These are phyloP conservation scores for Nectriaceae sp. DNA, from an alignment of 2,329 filamentous ascomycete species.

Conservation along the genomic window DNA sequence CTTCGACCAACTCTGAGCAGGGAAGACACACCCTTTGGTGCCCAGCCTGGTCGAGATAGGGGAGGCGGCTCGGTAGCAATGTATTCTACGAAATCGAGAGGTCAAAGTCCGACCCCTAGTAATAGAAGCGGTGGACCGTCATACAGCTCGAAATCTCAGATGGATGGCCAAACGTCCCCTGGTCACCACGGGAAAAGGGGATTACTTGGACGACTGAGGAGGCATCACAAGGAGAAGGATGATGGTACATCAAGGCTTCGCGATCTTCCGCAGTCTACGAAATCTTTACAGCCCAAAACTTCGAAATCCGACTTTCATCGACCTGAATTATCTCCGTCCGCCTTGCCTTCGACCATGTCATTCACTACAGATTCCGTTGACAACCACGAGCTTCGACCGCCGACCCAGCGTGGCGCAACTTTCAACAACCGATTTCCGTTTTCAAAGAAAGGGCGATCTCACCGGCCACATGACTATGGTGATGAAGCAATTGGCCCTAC, in stretches of 20 bases:
- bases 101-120: constrained; percentile 82
- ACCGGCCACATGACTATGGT: constrained; percentile 50
- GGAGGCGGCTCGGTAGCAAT: constrained; percentile 51
- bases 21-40: constrained; percentile 63
- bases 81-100: constrained; percentile 57
- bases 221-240: constrained; percentile 55
- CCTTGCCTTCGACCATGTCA: constrained; percentile 34
- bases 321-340: constrained; percentile 40
- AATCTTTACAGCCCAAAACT: constrained; percentile 52
- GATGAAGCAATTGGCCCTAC: constrained; percentile 63
- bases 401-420: constrained; percentile 45
- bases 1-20: constrained; percentile 73
- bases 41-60: constrained; percentile 49
- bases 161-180: constrained; percentile 62
- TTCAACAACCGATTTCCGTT: constrained; percentile 67
- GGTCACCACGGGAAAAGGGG: constrained; percentile 53
- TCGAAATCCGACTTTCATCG: constrained; percentile 50
- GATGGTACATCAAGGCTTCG: constrained; percentile 40
- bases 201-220: constrained; percentile 51
- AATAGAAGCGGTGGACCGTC: constrained; percentile 56
- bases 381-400: constrained; percentile 30
- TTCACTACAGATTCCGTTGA: constrained; percentile 32
- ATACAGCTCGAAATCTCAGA: constrained; percentile 48
- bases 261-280: constrained; percentile 54
- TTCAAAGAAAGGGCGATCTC: constrained; percentile 54